Evolutionary conservation across 495 filamentous ascomycete genomes (phyloP).

Genomic region (Aspergillus sclerotioniger): DNA sequence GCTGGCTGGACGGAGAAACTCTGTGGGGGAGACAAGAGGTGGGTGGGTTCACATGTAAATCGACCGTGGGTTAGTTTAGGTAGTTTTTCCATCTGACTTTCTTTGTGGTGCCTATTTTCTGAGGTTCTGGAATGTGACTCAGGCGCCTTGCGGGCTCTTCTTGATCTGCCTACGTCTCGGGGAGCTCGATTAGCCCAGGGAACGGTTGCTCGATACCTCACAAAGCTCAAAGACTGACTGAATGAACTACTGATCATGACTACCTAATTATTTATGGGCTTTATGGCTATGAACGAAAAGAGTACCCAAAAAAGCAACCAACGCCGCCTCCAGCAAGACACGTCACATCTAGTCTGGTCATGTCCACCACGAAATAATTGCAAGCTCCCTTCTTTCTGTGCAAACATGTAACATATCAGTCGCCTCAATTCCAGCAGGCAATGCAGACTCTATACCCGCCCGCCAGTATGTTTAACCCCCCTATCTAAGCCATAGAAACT

Average conservation of each 20-base stretch:
- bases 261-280: neutral
- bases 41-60: no score
- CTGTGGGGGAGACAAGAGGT: no score
- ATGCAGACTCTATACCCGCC: neutral
- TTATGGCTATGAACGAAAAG: neutral
- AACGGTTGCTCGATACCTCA: no score
- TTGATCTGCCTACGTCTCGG: no score
- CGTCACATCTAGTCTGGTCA: neutral
- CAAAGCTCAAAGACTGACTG: neutral
- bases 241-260: neutral
- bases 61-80: no score
- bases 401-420: neutral
- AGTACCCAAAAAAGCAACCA: neutral
- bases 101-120: no score
- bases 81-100: no score
- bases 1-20: no score
- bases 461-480: neutral
- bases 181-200: no score
- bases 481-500: neutral
- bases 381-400: neutral
- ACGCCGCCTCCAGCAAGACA: neutral
- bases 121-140: no score
- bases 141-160: no score
- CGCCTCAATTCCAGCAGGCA: neutral
- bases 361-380: neutral